Percentiles rank a stretch among this genome's conserved stretches.
Conservation (phyloP, 805 yeast species). For the Wickerhamomyces queroliae region DNA sequence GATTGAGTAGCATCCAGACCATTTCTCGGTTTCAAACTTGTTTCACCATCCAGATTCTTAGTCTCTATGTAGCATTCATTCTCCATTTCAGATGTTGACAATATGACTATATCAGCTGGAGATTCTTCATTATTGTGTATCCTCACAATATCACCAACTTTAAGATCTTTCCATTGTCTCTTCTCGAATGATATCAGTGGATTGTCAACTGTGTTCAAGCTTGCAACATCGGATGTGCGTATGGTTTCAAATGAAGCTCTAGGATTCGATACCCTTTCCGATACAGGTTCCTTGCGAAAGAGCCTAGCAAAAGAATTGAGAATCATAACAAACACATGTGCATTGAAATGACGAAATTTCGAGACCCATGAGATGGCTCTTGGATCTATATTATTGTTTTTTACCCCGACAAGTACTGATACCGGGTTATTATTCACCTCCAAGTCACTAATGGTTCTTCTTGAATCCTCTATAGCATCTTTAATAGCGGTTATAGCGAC, state of each 20-base stretch:
- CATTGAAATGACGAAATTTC: constrained; percentile 50
- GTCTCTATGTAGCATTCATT: constrained; percentile 71
- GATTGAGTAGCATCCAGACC: constrained; percentile 54
- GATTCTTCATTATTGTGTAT: constrained; percentile 70
- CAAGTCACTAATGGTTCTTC: constrained; percentile 64
- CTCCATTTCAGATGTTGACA: constrained; percentile 62
- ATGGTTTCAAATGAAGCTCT: constrained; percentile 14
- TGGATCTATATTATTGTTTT: constrained; percentile 54
- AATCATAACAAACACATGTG: constrained; percentile 19
- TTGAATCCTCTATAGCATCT: constrained; percentile 77
- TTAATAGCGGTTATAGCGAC: constrained; percentile 69
- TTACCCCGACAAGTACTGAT: constrained; percentile 49
- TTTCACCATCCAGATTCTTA: constrained; percentile 75
- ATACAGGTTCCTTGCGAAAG: constrained; percentile 10
- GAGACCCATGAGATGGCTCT: constrained; percentile 62
- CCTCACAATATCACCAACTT: constrained; percentile 69
- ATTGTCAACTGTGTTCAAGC: constrained; percentile 2
- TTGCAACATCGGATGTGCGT: constrained; percentile 5
- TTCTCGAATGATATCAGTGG: constrained; percentile 29
- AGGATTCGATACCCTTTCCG: constrained; percentile 2
- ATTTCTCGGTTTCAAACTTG: constrained; percentile 69
- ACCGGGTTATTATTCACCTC: constrained; percentile 72
- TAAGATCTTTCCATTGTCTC: constrained; percentile 58
- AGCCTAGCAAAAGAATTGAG: constrained; percentile 15
- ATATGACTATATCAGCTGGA: constrained; percentile 66